Evolutionary conservation across 2,329 filamentous ascomycete genomes (phyloP), one percentile per base, ranked within the genome.

Genomic region (Neofusicoccum sp.): DNA sequence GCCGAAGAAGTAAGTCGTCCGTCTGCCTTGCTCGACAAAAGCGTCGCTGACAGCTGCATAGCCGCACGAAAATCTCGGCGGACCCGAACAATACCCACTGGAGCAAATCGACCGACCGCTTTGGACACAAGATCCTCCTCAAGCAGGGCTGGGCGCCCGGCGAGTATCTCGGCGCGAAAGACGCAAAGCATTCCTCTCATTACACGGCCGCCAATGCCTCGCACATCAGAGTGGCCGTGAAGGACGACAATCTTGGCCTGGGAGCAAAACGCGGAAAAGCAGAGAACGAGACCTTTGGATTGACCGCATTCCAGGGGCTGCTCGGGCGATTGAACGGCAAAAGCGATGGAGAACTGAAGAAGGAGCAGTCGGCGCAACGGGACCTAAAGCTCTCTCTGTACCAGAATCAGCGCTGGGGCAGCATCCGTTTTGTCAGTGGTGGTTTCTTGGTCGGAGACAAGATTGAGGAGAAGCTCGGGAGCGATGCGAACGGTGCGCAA

Each of bases 71-170:
- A 79, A 88, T 98, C 73, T 90, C 89, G 68, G 85, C 90, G 74
- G 95, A 99, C 78, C 95, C 95, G 6, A 97, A 98, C 80, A 99
- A 98, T 77, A 97, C 92, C 52, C 87, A 86, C 83, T 99, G 95
- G 95, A 88, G 89, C 63, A 88, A 89, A 71, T 89, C 93, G 74
- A 91, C 89, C 67, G 85, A 85, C 63, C 89, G 87, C 61, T 98
- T 95, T 76, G 95, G 95, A 69, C 93, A 97, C 76, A 91, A 88
- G 73, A 94, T 98, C 69, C 87, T 99, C 72, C 87, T 89, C 56
- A 84, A 89, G 14, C 93, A 97, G 72, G 95, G 95, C 67, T 99
- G 95, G 95, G 85, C 89, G 65, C 92, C 93, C 0, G 95, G 95
- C 39, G 84, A 89, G 67, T 91, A 87, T 60, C 85, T 99, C 28